Percentiles rank a stretch among this genome's conserved stretches.
These are phyloP conservation scores for Xylaria sp. DNA, from an alignment of 2,329 filamentous ascomycete species.

Conservation along the genomic window DNA sequence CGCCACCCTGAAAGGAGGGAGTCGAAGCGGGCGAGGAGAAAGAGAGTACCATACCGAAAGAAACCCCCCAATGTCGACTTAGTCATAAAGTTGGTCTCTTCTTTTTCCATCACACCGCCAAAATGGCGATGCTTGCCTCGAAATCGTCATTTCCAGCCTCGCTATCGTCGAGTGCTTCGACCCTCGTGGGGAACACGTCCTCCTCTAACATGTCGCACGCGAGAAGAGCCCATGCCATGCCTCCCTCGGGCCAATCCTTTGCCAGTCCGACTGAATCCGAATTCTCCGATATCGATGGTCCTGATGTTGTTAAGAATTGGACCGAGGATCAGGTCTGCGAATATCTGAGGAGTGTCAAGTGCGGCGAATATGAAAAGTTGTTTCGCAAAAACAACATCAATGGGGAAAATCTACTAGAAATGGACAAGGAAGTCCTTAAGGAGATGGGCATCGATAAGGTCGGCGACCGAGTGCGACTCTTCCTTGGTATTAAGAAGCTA, in stretches of 20 bases:
- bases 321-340: slow-evolving; percentile 91
- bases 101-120: slow-evolving; percentile 30
- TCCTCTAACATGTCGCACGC: slow-evolving; percentile 63
- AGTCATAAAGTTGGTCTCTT: slow-evolving; percentile 19
- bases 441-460: slow-evolving; percentile 99
- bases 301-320: slow-evolving; percentile 85
- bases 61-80: slow-evolving; percentile 20
- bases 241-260: slow-evolving; percentile 67
- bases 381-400: slow-evolving; percentile 96
- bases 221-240: slow-evolving; percentile 63
- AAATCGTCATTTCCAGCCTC: slow-evolving; percentile 75
- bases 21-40: slow-evolving; percentile 28
- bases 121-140: slow-evolving; percentile 82
- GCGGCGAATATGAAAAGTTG: slow-evolving; percentile 89
- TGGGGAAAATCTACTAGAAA: slow-evolving; percentile 94
- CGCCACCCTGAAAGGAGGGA: slow-evolving; percentile 31
- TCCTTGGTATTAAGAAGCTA: slow-evolving; percentile 84
- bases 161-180: slow-evolving; percentile 59
- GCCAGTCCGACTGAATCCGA: slow-evolving; percentile 91
- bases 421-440: slow-evolving; percentile 95
- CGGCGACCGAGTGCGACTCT: slow-evolving; percentile 92
- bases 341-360: slow-evolving; percentile 91
- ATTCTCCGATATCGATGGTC: slow-evolving; percentile 84
- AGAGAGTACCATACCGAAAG: slow-evolving; percentile 23
- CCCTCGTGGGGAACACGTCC: slow-evolving; percentile 59